Conservation (phyloP, 2,329 filamentous ascomycete species). For the Trichoderma lentiforme region DNA sequence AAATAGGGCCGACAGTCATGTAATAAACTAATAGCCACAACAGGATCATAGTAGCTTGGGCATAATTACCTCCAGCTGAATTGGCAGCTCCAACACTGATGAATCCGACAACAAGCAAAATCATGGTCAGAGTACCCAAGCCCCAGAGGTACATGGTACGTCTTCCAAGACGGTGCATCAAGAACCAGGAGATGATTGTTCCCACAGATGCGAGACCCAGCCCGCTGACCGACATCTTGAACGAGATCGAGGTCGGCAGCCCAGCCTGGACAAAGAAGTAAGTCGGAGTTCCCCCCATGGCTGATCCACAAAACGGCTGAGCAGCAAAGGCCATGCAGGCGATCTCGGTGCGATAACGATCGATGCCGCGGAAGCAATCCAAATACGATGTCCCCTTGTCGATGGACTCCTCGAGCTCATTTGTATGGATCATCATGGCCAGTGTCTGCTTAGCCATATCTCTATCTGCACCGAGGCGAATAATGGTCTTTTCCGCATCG, state of each 20-base stretch:
- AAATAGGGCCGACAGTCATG: conserved; percentile 39
- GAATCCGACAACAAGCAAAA: conserved; percentile 37
- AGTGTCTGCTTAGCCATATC: conserved; percentile 43
- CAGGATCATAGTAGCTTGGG: conserved; percentile 36
- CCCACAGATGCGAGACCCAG: conserved; percentile 11
- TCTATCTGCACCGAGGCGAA: conserved; percentile 52
- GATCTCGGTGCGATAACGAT: neutral
- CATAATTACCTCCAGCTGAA: conserved; percentile 25
- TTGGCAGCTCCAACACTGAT: neutral
- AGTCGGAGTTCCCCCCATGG: conserved; percentile 25
- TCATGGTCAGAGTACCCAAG: conserved; percentile 31
- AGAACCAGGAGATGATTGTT: conserved; percentile 37
- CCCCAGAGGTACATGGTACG: conserved; percentile 38
- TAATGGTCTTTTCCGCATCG: conserved; percentile 41
- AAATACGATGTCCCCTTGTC: conserved; percentile 27
- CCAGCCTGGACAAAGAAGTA: conserved; percentile 45
- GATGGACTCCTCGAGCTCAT: neutral
- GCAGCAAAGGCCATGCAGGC: conserved; percentile 12
- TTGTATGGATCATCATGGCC: neutral
- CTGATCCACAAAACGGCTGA: conserved; percentile 29
- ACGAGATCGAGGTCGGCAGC: conserved; percentile 33
- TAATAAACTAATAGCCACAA: conserved; percentile 41
- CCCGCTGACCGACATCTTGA: conserved; percentile 36
- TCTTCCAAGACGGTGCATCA: conserved; percentile 37
- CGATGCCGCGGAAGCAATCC: neutral